Conservation (phyloP, 2,329 filamentous ascomycete genomes). For the Pyrenochaeta sp. region DNA sequence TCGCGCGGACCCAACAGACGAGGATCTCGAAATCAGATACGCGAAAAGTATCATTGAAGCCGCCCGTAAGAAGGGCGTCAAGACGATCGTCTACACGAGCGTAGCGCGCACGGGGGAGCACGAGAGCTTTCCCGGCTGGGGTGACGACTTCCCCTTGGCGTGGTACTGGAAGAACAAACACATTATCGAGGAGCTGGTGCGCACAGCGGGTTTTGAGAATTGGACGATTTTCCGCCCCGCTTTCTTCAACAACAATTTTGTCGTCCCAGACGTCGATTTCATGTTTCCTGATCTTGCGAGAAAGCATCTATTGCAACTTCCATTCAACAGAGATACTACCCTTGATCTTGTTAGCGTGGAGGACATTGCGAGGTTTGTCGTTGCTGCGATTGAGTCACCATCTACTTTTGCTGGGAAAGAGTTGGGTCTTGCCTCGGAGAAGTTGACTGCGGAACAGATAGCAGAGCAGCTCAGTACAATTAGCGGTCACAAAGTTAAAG, state of each 20-base stretch:
- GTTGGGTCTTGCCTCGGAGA: neutral
- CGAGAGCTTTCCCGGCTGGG: conserved; percentile 10
- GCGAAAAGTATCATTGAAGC: conserved; percentile 2
- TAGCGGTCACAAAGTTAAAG: conserved; percentile 3
- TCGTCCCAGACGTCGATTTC: conserved; percentile 2
- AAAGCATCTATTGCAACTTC: neutral
- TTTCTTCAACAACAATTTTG: conserved; percentile 9
- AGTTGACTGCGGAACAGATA: conserved; percentile 2
- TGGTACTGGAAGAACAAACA: conserved; percentile 12
- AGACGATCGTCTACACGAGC: conserved; percentile 2
- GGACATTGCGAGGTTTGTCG: conserved; percentile 8
- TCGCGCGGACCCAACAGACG: neutral
- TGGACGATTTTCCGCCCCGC: conserved; percentile 13
- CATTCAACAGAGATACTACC: neutral
- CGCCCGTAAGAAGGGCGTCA: conserved; percentile 1
- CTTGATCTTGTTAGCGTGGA: conserved; percentile 3
- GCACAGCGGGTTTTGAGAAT: conserved; percentile 1
- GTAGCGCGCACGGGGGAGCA: conserved; percentile 7
- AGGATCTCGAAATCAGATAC: neutral
- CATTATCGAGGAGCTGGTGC: conserved; percentile 5
- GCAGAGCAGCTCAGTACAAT: conserved; percentile 3
- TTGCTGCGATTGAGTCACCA: conserved; percentile 1
- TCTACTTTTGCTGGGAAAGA: conserved; percentile 2
- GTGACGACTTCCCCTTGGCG: conserved; percentile 3
- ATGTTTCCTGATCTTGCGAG: conserved; percentile 4